phyloP scores from a whole-genome alignment of 257 asterid species.

The Scutellaria galericulata region DNA sequence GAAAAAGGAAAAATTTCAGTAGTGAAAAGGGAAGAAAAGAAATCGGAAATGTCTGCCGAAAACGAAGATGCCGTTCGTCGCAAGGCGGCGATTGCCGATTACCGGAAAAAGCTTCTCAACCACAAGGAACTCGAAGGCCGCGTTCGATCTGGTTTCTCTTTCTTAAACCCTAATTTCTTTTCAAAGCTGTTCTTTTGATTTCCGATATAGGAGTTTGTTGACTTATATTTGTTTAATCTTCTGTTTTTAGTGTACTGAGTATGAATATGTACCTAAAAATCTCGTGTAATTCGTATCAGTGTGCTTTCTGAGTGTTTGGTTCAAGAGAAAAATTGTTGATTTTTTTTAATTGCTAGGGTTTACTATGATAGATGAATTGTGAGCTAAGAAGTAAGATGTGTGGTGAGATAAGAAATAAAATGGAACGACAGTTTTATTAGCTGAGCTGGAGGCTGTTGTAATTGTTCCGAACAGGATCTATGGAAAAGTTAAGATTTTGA shows the following conservation, averaged over 20 bases:
- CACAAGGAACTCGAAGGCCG: constrained; percentile 77
- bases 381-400: constrained; percentile 5
- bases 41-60: constrained; percentile 49
- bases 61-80: constrained; percentile 66
- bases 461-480: too few relatives aligned
- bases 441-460: constrained; percentile 13
- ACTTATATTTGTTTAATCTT: neutral
- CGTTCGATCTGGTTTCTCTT: constrained; percentile 57
- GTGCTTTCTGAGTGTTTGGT: constrained; percentile 20
- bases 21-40: neutral
- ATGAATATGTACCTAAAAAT: neutral
- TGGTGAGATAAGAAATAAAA: constrained; percentile 3
- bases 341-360: constrained; percentile 3
- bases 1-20: neutral
- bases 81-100: constrained; percentile 53
- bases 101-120: constrained; percentile 64
- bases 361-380: neutral
- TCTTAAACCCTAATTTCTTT: constrained; percentile 41
- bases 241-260: constrained; percentile 10
- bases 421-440: neutral
- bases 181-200: neutral
- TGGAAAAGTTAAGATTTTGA: neutral
- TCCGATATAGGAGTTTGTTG: neutral
- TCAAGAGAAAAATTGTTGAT: neutral
- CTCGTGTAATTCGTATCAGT: neutral